These are phyloP conservation scores for Plasmodium yoelii DNA, from an alignment of 169 alveolate genomes.

Conservation along the genomic window DNA sequence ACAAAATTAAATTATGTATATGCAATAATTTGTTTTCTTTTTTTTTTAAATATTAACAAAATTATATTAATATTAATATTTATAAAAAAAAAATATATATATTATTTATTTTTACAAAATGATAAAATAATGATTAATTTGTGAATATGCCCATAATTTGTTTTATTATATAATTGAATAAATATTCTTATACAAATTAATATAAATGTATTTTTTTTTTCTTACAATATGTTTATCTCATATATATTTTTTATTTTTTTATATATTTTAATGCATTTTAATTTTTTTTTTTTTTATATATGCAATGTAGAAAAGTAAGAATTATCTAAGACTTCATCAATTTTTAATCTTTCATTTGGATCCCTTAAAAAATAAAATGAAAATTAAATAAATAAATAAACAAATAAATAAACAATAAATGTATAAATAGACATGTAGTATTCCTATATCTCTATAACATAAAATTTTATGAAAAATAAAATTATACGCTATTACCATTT, in stretches of 20 bases:
- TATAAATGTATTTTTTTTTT: not conserved
- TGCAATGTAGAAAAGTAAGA: slow-evolving; percentile 56
- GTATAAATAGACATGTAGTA: too few relatives aligned
- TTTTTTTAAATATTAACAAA: slow-evolving; percentile 1
- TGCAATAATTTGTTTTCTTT: slow-evolving; percentile 7
- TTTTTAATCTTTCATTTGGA: slow-evolving; percentile 74
- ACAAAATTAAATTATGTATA: not conserved
- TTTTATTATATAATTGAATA: slow-evolving; percentile 7
- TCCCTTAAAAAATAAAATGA: slow-evolving; percentile 31
- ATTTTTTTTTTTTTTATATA: slow-evolving; percentile 5
- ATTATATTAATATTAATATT: not conserved
- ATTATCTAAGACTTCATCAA: slow-evolving; percentile 58
- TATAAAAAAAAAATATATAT: not conserved
- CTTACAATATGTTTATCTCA: slow-evolving; percentile 1
- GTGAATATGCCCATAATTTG: slow-evolving; percentile 28
- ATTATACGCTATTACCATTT: slow-evolving; percentile 32
- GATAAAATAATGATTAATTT: slow-evolving; percentile 21
- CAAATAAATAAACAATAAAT: too few relatives aligned
- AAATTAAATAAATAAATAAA: not conserved
- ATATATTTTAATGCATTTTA: not conserved
- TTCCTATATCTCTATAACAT: not conserved
- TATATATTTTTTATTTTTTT: not conserved
- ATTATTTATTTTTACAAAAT: not conserved
- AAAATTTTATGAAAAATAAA: not conserved
- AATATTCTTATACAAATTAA: slow-evolving; percentile 1